These are phyloP conservation scores for Quercus ilex DNA, from an alignment of 306 rosid species.

Conservation along the genomic window DNA sequence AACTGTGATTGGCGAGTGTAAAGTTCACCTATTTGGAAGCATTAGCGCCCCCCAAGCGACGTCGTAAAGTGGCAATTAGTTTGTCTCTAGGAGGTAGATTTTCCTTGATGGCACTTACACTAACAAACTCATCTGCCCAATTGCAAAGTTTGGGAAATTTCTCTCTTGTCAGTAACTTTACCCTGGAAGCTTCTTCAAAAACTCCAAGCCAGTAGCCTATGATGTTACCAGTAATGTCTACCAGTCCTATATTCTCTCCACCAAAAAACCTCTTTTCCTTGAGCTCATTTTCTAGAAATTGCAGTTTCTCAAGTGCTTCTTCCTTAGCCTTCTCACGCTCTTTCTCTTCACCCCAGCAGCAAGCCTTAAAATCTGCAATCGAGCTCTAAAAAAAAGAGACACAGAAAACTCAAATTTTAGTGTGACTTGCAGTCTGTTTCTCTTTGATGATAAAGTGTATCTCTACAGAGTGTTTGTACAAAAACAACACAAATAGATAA, in stretches of 20 bases:
- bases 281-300: constrained; percentile 49
- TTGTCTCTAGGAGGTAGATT: constrained; percentile 40
- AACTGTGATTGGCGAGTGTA: background rate
- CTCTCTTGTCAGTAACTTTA: constrained; percentile 28
- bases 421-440: no score
- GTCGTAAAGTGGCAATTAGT: constrained; percentile 18
- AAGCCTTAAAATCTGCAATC: constrained; percentile 19
- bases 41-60: background rate
- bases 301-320: constrained; percentile 30
- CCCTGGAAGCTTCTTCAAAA: constrained; percentile 37
- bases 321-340: constrained; percentile 31
- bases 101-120: constrained; percentile 27
- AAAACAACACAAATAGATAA: no score
- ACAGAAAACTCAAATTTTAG: background rate
- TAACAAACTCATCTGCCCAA: constrained; percentile 40
- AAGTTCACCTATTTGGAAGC: constrained; percentile 2
- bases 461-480: no score
- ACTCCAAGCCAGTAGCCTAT: constrained; percentile 47
- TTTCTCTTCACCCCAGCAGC: constrained; percentile 18
- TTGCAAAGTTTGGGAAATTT: constrained; percentile 40
- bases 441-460: no score
- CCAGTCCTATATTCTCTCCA: constrained; percentile 44
- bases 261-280: constrained; percentile 56
- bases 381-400: constrained; percentile 15
- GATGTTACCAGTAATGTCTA: constrained; percentile 42